Evolutionary conservation across 768 basidiomycete genomes (phyloP).

Genomic region (Dentipellis sp.): DNA sequence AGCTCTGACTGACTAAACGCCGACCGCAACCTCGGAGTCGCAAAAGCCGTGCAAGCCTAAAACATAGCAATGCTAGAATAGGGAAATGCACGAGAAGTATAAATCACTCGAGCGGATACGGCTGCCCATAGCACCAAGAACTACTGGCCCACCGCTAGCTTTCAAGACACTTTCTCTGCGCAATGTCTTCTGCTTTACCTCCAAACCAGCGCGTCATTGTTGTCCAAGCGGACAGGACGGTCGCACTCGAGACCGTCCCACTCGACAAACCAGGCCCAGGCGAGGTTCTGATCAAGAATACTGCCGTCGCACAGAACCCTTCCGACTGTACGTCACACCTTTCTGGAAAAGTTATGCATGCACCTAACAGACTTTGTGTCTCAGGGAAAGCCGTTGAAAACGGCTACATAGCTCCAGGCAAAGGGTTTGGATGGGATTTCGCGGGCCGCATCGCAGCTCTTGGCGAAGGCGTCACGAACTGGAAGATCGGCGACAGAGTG

Average conservation of each 20-base stretch:
- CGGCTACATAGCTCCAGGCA: background rate
- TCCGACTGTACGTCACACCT: constrained; percentile 2
- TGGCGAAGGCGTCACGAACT: background rate
- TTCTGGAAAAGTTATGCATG: too few relatives aligned
- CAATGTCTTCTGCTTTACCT: background rate
- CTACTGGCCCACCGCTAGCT: too few relatives aligned
- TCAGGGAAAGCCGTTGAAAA: background rate
- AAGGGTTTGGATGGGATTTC: constrained; percentile 4
- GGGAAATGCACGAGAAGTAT: too few relatives aligned
- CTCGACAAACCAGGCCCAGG: constrained; percentile 3
- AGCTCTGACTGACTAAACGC: too few relatives aligned
- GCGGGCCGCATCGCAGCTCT: constrained; percentile 7
- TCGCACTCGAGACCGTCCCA: background rate
- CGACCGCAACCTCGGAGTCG: too few relatives aligned
- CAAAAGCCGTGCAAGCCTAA: too few relatives aligned
- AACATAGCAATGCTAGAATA: too few relatives aligned
- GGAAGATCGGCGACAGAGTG: background rate
- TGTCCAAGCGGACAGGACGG: background rate
- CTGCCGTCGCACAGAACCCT: constrained; percentile 4
- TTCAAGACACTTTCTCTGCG: too few relatives aligned
- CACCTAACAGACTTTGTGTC: too few relatives aligned
- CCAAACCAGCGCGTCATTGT: background rate
- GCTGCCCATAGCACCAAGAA: too few relatives aligned
- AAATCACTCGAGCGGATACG: too few relatives aligned
- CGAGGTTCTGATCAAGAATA: constrained; percentile 10